These are phyloP conservation scores for Corymbia maculata DNA, from an alignment of 345 rosid species.

Conservation along the genomic window DNA sequence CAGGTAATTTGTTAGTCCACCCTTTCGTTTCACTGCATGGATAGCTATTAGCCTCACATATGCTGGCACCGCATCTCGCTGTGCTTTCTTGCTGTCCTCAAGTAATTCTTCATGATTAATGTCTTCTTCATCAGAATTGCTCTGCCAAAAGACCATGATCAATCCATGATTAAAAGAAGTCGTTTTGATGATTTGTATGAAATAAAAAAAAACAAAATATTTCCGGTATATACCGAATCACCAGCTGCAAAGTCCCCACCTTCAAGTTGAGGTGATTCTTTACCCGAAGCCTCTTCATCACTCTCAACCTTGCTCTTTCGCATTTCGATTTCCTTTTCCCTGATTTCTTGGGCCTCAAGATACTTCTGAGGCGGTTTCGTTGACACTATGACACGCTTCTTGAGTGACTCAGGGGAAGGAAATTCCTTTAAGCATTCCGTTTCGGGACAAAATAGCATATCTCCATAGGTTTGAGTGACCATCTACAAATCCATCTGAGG, in stretches of 20 bases:
- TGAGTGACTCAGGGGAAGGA: slow-evolving; percentile 72
- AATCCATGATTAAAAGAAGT: neutral
- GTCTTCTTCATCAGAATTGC: slow-evolving; percentile 28
- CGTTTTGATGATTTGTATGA: neutral
- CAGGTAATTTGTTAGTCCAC: slow-evolving; percentile 30
- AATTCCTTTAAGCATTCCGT: slow-evolving; percentile 74
- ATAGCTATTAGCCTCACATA: slow-evolving; percentile 60
- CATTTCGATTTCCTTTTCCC: slow-evolving; percentile 28
- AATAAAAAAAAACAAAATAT: neutral
- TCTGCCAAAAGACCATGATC: slow-evolving; percentile 8
- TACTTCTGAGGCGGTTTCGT: slow-evolving; percentile 92
- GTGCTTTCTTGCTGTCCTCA: slow-evolving; percentile 24
- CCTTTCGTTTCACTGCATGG: slow-evolving; percentile 63
- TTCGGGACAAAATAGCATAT: slow-evolving; percentile 61
- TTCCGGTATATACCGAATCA: neutral
- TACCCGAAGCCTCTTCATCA: slow-evolving; percentile 62
- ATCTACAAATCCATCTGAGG: slow-evolving; percentile 34
- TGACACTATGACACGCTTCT: slow-evolving; percentile 64
- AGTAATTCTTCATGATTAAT: slow-evolving; percentile 18
- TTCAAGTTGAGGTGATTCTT: slow-evolving; percentile 44
- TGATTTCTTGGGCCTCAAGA: slow-evolving; percentile 28
- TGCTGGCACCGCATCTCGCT: slow-evolving; percentile 20
- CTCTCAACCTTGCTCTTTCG: slow-evolving; percentile 24
- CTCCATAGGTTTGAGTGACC: slow-evolving; percentile 71
- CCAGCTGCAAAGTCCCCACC: slow-evolving; percentile 18